phyloP scores from a whole-genome alignment of 345 rosid genomes.

The Boechera retrofracta region DNA sequence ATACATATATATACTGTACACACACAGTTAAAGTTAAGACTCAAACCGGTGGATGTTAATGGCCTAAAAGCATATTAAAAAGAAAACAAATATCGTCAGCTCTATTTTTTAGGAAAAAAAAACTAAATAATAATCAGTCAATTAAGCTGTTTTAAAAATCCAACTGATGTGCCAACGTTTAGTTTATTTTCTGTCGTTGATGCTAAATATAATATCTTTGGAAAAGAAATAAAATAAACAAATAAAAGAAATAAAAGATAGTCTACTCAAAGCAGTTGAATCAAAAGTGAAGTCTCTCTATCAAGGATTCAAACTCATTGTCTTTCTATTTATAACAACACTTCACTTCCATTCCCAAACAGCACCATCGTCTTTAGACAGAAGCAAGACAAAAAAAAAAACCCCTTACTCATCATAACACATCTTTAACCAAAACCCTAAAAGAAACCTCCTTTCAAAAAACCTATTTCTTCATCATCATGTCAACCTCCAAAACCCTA shows the following conservation, averaged over 20 bases:
- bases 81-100: not conserved
- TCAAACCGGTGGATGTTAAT: not conserved
- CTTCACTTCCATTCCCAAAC: slow-evolving; percentile 43
- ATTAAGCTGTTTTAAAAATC: slow-evolving; percentile 24
- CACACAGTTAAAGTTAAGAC: slow-evolving; percentile 20
- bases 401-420: not conserved
- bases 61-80: not conserved
- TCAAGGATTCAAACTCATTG: slow-evolving; percentile 12
- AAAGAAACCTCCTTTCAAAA: slow-evolving; percentile 19
- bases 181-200: not conserved
- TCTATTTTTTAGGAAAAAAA: not conserved
- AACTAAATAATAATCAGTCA: not conserved
- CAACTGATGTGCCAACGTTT: slow-evolving; percentile 27
- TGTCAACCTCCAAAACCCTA: slow-evolving; percentile 48
- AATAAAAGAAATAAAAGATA: slow-evolving; percentile 29
- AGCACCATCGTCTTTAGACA: slow-evolving; percentile 40
- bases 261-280: slow-evolving; percentile 46
- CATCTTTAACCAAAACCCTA: slow-evolving; percentile 35
- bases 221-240: slow-evolving; percentile 1
- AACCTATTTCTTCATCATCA: slow-evolving; percentile 26
- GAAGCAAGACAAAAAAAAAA: slow-evolving; percentile 18
- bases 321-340: slow-evolving; percentile 47
- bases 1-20: slow-evolving; percentile 13
- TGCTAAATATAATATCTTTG: slow-evolving; percentile 21
- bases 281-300: slow-evolving; percentile 42